phyloP scores from a whole-genome alignment of 805 yeast species.

The Saturnispora galanensis region DNA sequence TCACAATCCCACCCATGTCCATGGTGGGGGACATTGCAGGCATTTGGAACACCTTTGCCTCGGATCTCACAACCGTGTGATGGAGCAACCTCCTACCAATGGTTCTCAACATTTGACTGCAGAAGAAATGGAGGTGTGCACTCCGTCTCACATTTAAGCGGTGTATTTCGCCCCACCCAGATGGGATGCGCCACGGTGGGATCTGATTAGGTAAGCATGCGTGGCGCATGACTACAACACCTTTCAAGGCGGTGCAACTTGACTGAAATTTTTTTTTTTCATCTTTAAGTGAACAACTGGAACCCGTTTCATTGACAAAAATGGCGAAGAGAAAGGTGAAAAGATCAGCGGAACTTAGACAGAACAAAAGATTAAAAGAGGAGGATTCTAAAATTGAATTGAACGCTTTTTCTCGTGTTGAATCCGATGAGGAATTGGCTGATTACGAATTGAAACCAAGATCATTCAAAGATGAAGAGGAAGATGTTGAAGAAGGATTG shows the following conservation, averaged over 20 bases:
- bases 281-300: neutral
- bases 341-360: constrained; percentile 27
- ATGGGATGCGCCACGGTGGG: too few species aligned
- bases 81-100: neutral
- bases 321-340: constrained; percentile 32
- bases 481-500: constrained; percentile 50
- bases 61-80: constrained; percentile 17
- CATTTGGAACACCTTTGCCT: constrained; percentile 60
- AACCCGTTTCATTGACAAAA: neutral
- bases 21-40: constrained; percentile 99
- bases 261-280: neutral
- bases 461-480: constrained; percentile 32
- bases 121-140: neutral
- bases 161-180: too few species aligned
- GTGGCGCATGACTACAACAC: neutral
- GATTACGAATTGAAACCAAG: constrained; percentile 67
- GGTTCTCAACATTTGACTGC: neutral
- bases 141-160: too few species aligned
- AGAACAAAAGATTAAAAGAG: constrained; percentile 31
- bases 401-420: constrained; percentile 10
- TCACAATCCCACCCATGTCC: constrained; percentile 89
- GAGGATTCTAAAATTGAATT: constrained; percentile 30
- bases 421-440: constrained; percentile 12
- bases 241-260: neutral
- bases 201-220: neutral